Conservation (phyloP, 192 early-diverging fungal species). For the Neocallimastix lanati region DNA sequence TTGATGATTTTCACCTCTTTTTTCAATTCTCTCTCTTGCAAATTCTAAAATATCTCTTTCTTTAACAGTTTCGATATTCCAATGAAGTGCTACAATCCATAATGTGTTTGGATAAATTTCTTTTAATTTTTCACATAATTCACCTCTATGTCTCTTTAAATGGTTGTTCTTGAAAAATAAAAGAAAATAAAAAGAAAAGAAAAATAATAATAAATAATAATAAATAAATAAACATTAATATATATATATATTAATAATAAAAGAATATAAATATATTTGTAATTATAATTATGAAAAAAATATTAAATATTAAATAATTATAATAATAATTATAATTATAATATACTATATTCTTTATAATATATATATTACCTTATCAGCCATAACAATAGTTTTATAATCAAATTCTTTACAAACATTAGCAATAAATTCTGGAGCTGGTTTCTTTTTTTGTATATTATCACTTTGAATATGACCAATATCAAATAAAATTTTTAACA, state of each 20-base stretch:
- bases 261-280: too few species aligned
- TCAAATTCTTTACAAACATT: not conserved
- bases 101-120: not conserved
- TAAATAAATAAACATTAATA: too few species aligned
- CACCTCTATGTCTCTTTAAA: not conserved
- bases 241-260: too few species aligned
- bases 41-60: not conserved
- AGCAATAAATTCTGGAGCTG: not conserved
- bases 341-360: not conserved
- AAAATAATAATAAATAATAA: too few species aligned
- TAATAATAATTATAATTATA: too few species aligned
- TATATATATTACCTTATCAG: not conserved
- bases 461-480: not conserved
- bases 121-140: not conserved
- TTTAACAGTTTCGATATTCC: not conserved
- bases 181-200: too few species aligned
- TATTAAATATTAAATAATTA: too few species aligned
- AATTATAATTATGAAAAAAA: too few species aligned
- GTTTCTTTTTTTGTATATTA: not conserved
- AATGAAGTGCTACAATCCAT: not conserved
- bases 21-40: not conserved
- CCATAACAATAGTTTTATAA: not conserved
- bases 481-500: constrained; percentile 5
- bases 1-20: constrained; percentile 65
- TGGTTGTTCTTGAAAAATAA: not conserved